Conservation (phyloP, 768 basidiomycete genomes). For the Xerocomellus amylosporus region DNA sequence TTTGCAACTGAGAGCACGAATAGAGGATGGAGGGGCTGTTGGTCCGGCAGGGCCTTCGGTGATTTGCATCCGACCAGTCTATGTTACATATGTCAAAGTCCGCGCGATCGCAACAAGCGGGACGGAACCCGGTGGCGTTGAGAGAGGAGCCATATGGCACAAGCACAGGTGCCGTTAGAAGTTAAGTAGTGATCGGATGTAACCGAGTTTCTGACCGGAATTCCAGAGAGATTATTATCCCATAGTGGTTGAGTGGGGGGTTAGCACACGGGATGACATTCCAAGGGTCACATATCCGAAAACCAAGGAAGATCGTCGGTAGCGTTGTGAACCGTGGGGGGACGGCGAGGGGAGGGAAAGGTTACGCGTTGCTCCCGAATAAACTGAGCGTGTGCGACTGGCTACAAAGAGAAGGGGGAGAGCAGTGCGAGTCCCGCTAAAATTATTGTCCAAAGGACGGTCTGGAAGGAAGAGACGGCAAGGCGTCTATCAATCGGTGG, state of each 20-base stretch:
- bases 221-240: slow-evolving; percentile 16
- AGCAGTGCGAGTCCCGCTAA: slow-evolving; percentile 3
- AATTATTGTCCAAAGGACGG: slow-evolving; percentile 7
- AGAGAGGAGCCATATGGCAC: slow-evolving; percentile 23
- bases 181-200: slow-evolving; percentile 22
- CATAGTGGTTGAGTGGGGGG: slow-evolving; percentile 15
- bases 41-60: slow-evolving; percentile 10
- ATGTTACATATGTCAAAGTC: slow-evolving; percentile 15
- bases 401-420: background rate
- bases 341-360: background rate
- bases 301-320: slow-evolving; percentile 7
- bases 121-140: slow-evolving; percentile 30
- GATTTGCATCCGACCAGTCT: slow-evolving; percentile 23
- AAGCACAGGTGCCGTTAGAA: slow-evolving; percentile 26
- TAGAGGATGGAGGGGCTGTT: slow-evolving; percentile 17
- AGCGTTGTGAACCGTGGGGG: slow-evolving; percentile 13
- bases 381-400: background rate
- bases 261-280: slow-evolving; percentile 13
- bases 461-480: slow-evolving; percentile 4
- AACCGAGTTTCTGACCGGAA: slow-evolving; percentile 15
- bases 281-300: slow-evolving; percentile 24
- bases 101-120: slow-evolving; percentile 27
- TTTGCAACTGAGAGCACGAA: slow-evolving; percentile 10
- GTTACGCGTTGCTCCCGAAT: background rate
- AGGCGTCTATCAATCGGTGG: slow-evolving; percentile 19